Evolutionary conservation across 352 stramenopile species (phyloP), one percentile per base, ranked within the genome.

Genomic region (Saprolegnia diclina): DNA sequence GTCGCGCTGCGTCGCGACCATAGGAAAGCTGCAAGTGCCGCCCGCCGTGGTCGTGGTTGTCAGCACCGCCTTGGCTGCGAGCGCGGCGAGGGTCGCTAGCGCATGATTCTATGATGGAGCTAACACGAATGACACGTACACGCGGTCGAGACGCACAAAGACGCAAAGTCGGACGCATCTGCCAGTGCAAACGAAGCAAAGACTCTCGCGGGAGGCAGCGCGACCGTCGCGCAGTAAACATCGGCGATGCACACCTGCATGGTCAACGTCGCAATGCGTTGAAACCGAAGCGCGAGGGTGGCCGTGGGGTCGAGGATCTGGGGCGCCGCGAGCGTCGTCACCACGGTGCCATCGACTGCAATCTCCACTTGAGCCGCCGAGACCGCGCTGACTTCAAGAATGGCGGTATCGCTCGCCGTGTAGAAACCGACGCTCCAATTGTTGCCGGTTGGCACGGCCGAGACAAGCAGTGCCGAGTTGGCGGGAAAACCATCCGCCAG

Each of bases 221-320:
- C 6, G 7, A 57, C 22, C 11, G 6, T 57, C 26, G 45, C 32
- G 24, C 61, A 67, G 5, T 18, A 4, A 22, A 57, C 42, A 19
- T 67, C 61, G 19, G 29, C 16, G 45, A 67, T 57, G 42, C 61
- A 67, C 5, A 67, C 22, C 32, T 59, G 6, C 14, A 48, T 48
- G 14, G 21, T 57, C 21, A 40, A 19, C 10, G 61, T 22, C 14
- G 19, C 44, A 19, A 57, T 14, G 7, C 18, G 14, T 21, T 67
- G 22, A 24, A 67, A 45, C 7, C 61, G 5, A 56, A 67, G 19
- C 19, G 37, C 32, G 11, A 56, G n/a, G 40, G 24, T 67, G 1
- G 29, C 22, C 5, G 22, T 57, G 9, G 44, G 16, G 22, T 6
- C 11, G 14, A 57, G 7, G 7, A 29, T 37, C 14, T 26, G 62